Evolutionary conservation across 2,329 filamentous ascomycete species (phyloP), one percentile per base, ranked within the genome.

Genomic region (Metarhizium anisopliae): DNA sequence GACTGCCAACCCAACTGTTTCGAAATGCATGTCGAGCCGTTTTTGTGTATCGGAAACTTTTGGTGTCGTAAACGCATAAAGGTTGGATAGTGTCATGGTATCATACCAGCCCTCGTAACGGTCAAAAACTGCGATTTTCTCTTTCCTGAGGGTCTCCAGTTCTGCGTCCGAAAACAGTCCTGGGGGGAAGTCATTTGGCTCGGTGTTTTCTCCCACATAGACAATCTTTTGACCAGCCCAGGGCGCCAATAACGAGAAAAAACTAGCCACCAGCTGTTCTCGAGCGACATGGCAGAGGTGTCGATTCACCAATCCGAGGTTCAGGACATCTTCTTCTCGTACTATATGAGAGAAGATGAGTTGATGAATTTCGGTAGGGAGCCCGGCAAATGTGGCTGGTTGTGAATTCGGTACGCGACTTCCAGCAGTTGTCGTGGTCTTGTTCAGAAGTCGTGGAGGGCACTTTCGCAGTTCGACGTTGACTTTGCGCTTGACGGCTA

Each of bases 221-320:
- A 57, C 55, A n/a, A 59, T 59, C 0, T 52, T 45, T 30, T 51
- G 7, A n/a, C 20, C 16, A 11, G 57, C 57, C 57, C 55, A 59
- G n/a, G 4, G 49, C 5, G n/a, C 43, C 7, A 10, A 8, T 0
- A 0, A 13, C 8, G n/a, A 18, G 1, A 4, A 1, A n/a, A 20
- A 20, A n/a, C 2, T 1, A 47, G 1, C 18, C 0, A 20, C 0
- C 10, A 47, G 8, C n/a, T 29, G 6, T 47, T 47, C 18, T 25
- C 10, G n/a, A 8, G n/a, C 18, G 18, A 47, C 1, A 47, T 18
- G 1, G 10, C 43, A 47, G 18, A 47, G 18, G 18, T 47, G 18
- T 25, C 43, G 18, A 25, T 25, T 47, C n/a, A 25, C 18, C 10
- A 47, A n/a, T 18, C 43, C 43, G 10, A 47, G 43, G 3, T 1